Evolutionary conservation across 768 basidiomycete species (phyloP).

Genomic region (Suillus spraguei): DNA sequence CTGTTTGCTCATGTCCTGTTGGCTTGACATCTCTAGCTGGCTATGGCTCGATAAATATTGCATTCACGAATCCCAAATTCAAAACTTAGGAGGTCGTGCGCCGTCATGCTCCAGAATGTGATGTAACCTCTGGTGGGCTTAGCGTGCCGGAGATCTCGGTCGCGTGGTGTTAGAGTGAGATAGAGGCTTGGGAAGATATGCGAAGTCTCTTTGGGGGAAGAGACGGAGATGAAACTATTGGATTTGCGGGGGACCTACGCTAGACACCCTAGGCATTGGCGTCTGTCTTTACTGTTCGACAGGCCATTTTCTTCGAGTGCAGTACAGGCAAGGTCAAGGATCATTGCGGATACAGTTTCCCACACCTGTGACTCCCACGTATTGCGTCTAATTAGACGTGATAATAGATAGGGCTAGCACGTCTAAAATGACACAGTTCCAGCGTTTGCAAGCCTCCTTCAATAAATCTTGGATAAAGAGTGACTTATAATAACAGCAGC

Average conservation of each 20-base stretch:
- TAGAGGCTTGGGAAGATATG: conserved; percentile 43
- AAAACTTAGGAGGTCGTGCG: conserved; percentile 75
- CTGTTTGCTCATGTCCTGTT: conserved; percentile 74
- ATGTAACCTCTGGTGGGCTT: conserved; percentile 80
- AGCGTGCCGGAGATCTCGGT: conserved; percentile 40
- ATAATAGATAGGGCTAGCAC: no score
- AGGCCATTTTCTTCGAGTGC: conserved; percentile 80
- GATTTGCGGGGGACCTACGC: conserved; percentile 43
- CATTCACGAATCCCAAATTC: conserved; percentile 79
- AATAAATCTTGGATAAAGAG: no score
- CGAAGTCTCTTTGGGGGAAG: conserved; percentile 43
- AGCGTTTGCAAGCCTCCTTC: no score
- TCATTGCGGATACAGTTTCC: conserved; percentile 88
- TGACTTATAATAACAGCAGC: no score
- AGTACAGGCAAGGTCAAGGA: conserved; percentile 93
- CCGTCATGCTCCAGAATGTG: conserved; percentile 84
- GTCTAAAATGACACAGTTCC: no score
- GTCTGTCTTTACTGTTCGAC: conserved; percentile 73
- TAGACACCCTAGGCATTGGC: conserved; percentile 83
- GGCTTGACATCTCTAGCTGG: conserved; percentile 74
- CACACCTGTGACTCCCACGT: no score
- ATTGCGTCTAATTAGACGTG: no score
- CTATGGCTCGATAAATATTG: conserved; percentile 80
- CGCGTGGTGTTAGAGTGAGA: conserved; percentile 42
- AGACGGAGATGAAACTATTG: conserved; percentile 39